Conservation (phyloP, 225 moss, liverwort and hornwort species). For the Climacium dendroides region DNA sequence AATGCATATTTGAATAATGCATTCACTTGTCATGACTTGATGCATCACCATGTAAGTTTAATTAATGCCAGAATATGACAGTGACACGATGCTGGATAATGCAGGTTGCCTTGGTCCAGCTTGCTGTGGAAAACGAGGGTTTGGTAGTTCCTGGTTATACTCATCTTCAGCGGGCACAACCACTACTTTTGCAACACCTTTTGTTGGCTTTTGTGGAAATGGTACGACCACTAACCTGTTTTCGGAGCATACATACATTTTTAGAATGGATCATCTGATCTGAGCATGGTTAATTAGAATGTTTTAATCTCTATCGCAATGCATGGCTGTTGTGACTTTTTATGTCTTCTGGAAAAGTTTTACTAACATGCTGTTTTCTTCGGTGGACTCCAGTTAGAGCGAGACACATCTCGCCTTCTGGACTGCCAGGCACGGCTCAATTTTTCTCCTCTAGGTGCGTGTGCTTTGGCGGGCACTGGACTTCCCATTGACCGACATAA, state of each 20-base stretch:
- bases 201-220: slow-evolving; percentile 96
- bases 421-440: slow-evolving; percentile 85
- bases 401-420: slow-evolving; percentile 66
- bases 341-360: neutral
- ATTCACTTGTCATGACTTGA: neutral
- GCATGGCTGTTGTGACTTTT: neutral
- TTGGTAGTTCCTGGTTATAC: slow-evolving; percentile 95
- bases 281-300: neutral
- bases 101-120: slow-evolving; percentile 65
- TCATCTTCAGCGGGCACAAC: slow-evolving; percentile 94
- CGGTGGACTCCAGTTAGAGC: slow-evolving; percentile 62
- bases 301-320: neutral
- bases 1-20: neutral
- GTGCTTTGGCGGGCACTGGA: slow-evolving; percentile 98
- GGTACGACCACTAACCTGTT: slow-evolving; percentile 16
- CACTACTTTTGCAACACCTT: slow-evolving; percentile 87
- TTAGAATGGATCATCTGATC: neutral
- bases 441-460: slow-evolving; percentile 82
- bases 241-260: neutral
- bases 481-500: slow-evolving; percentile 90
- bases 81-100: neutral
- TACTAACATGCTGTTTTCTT: neutral
- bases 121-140: slow-evolving; percentile 65
- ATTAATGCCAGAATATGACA: neutral
- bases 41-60: neutral